These are phyloP conservation scores for Metarhizium album DNA, from an alignment of 2,329 filamentous ascomycete species.

Conservation along the genomic window DNA sequence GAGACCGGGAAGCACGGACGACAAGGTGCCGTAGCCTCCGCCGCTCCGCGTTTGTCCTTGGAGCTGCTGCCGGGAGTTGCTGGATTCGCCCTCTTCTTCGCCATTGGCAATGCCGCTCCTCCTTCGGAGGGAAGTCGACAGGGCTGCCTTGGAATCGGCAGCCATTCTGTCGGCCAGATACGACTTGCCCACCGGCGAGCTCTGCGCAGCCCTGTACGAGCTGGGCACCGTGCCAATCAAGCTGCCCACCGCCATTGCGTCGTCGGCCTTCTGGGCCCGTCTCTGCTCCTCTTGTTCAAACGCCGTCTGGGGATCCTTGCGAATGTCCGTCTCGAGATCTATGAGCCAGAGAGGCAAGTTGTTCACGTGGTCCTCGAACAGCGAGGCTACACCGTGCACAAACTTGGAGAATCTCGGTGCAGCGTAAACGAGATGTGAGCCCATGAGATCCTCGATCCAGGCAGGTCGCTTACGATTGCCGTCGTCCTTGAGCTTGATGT, in stretches of 20 bases:
- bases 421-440: constrained; percentile 83
- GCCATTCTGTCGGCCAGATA: constrained; percentile 47
- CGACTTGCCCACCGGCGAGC: constrained; percentile 59
- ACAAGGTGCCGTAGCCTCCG: constrained; percentile 44
- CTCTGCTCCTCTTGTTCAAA: constrained; percentile 87
- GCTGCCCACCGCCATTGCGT: constrained; percentile 82
- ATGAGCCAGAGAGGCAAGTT: constrained; percentile 93
- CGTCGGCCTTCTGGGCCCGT: constrained; percentile 69
- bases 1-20: constrained; percentile 70
- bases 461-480: constrained; percentile 57
- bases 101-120: constrained; percentile 15
- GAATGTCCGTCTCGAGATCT: constrained; percentile 85
- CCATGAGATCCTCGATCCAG: constrained; percentile 89
- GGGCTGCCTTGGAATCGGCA: constrained; percentile 28
- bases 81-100: constrained; percentile 26
- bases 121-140: constrained; percentile 17
- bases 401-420: constrained; percentile 93
- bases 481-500: constrained; percentile 76
- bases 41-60: constrained; percentile 16
- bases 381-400: constrained; percentile 78
- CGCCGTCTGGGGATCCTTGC: constrained; percentile 79
- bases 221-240: constrained; percentile 54
- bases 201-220: constrained; percentile 48
- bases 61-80: constrained; percentile 23
- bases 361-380: constrained; percentile 96